These are phyloP conservation scores for Ophiocordyceps robertsii DNA, from an alignment of 2,329 filamentous ascomycete genomes.

Conservation along the genomic window DNA sequence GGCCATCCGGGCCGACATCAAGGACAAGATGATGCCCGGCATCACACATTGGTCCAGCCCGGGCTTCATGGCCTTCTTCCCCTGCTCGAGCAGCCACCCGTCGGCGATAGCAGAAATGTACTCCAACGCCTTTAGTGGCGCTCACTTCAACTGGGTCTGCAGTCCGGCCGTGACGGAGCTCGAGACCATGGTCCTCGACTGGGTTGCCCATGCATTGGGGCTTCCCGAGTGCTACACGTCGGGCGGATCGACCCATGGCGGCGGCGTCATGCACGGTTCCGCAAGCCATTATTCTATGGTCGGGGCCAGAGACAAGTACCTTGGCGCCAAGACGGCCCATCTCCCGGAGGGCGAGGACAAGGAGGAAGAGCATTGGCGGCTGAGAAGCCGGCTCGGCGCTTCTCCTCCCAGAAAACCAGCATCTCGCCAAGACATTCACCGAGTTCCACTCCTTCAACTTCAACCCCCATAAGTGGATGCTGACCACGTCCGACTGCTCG, in stretches of 20 bases:
- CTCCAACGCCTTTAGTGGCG: constrained; percentile 73
- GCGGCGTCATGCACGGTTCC: constrained; percentile 88
- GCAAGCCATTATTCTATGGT: constrained; percentile 79
- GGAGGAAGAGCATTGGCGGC: constrained; percentile 53
- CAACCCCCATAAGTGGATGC: constrained; percentile 96
- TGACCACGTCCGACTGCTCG: constrained; percentile 86
- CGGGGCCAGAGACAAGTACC: constrained; percentile 69
- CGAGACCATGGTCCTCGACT: constrained; percentile 86
- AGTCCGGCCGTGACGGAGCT: constrained; percentile 85
- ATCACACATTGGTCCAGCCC: constrained; percentile 91
- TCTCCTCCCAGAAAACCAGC: constrained; percentile 66
- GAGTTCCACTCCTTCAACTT: constrained; percentile 81
- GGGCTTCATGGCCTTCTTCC: constrained; percentile 94
- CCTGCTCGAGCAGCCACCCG: constrained; percentile 69
- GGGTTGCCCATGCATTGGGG: constrained; percentile 67
- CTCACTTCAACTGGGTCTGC: constrained; percentile 96
- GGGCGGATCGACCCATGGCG: constrained; percentile 56
- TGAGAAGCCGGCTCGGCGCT: constrained; percentile 69
- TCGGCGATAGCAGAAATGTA: constrained; percentile 88
- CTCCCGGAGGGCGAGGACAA: constrained; percentile 45
- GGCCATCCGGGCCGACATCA: constrained; percentile 71
- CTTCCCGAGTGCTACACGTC: constrained; percentile 64
- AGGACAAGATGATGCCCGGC: constrained; percentile 77
- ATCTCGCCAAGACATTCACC: constrained; percentile 46
- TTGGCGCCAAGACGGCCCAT: constrained; percentile 44